phyloP scores from a whole-genome alignment of 176 grass and related monocot genomes.

The Rhipidocladum racemiflorum region DNA sequence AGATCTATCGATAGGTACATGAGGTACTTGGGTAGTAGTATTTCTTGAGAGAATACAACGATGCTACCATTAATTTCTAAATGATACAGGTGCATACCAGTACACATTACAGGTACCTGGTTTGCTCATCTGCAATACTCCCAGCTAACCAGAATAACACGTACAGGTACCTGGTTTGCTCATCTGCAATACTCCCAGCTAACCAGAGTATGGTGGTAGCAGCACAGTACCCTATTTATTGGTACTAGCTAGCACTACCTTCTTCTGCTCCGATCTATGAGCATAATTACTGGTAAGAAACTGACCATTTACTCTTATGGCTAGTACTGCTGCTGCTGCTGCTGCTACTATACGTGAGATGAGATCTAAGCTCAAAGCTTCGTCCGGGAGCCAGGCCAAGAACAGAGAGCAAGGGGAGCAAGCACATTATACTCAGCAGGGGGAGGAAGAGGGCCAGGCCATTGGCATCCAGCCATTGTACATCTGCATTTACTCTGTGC shows the following conservation, averaged over 20 bases:
- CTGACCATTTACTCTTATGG: neutral
- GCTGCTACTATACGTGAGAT: neutral
- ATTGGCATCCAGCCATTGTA: neutral
- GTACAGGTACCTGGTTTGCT: neutral
- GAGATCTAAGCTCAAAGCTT: slow-evolving; percentile 19
- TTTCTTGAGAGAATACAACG: neutral
- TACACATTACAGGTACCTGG: neutral
- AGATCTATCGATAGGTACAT: neutral
- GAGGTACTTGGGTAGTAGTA: neutral
- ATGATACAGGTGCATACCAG: too few relatives aligned
- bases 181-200: neutral
- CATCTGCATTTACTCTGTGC: slow-evolving; percentile 47
- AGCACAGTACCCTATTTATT: neutral
- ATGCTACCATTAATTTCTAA: too few relatives aligned
- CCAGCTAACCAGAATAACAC: neutral
- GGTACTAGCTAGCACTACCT: neutral
- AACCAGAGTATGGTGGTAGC: neutral
- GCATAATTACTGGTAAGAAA: neutral
- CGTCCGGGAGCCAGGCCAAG: neutral
- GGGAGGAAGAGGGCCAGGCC: neutral
- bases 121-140: neutral
- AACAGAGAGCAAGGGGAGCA: neutral
- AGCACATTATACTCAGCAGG: neutral
- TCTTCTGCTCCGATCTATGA: neutral
- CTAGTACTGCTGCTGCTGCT: neutral